These are phyloP conservation scores for Globisporangium carolinianum DNA, from an alignment of 352 stramenopile species.

Conservation along the genomic window DNA sequence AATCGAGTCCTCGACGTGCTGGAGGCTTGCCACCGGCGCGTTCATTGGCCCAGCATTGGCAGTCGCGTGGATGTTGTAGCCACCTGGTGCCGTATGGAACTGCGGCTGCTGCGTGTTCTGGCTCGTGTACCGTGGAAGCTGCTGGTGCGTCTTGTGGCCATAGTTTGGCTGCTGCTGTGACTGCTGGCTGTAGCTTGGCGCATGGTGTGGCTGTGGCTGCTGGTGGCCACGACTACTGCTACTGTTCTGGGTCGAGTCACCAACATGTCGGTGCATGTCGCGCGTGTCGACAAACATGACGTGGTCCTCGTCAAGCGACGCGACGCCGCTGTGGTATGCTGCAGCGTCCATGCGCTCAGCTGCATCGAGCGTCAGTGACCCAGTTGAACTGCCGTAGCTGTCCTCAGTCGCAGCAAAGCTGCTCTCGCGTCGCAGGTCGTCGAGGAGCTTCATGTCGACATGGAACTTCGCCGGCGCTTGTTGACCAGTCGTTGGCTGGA, in stretches of 20 bases:
- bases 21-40: constrained; percentile 16
- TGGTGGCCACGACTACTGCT: background rate
- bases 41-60: background rate
- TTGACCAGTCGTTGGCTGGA: background rate
- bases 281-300: constrained; percentile 32
- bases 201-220: background rate
- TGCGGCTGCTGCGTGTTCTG: background rate
- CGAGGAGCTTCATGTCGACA: constrained; percentile 36
- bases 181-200: constrained; percentile 5
- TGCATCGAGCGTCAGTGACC: constrained; percentile 4
- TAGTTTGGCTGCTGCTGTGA: background rate
- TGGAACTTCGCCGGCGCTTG: constrained; percentile 16
- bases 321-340: too few species aligned
- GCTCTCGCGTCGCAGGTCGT: constrained; percentile 16
- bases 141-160: background rate
- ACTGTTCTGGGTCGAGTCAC: constrained; percentile 1
- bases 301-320: constrained; percentile 34
- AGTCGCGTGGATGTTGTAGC: background rate
- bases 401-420: constrained; percentile 31
- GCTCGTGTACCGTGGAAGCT: background rate
- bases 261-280: constrained; percentile 23
- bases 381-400: constrained; percentile 25
- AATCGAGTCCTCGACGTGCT: constrained; percentile 53
- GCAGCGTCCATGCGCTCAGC: constrained; percentile 20
- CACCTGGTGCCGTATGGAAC: background rate